Base-by-base conservation (phyloP, 495 filamentous ascomycete species). In the Penicillium daleae region DNA sequence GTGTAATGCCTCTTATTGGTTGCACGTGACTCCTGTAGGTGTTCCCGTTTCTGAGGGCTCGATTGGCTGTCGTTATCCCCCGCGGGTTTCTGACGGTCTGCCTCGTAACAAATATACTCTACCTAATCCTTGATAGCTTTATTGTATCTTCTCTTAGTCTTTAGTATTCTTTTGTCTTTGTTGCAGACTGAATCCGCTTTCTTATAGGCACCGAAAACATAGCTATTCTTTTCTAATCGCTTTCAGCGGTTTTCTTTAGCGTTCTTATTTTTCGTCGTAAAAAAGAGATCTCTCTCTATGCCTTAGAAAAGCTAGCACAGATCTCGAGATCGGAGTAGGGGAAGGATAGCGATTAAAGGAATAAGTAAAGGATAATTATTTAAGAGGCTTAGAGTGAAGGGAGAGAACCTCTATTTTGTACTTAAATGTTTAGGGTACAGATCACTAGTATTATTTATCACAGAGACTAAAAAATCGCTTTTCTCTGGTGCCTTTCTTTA, bases 181-280 rank as follows among this genome's bases (percentile, higher is more conserved):
- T 57, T 3, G 51, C 55, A 39, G 29, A 63, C 65, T 17, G 62
- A 7, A 39, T 68, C 66, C 13, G 63, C 29, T 5, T 56, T 4
- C 29, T 51, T 39, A 65, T 68, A 42, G 49, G 62, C 62, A 42
- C 66, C 52, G 46, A 65, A 65, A 51, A 68, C 52, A 63, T 68
- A 68, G 51, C 66, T 49, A 40, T 19, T 62, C 37, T 63, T n/a
- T 56, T 19, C 10, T n/a, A 58, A 26, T 59, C 50, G 44, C n/a
- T n/a, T n/a, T n/a, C n/a, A n/a, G n/a, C n/a, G n/a, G n/a, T n/a
- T n/a, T n/a, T 35, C 33, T 35, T 35, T 35, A 35, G 33, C 33
- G 33, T 7, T 9, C 33, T 46, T 46, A 24, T 46, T 17, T 46
- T 46, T 46, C 42, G 17, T 46, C 15, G 42, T 17, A 46, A 46